Conservation (phyloP, 1,284 basidiomycete species). For the Malassezia cuniculi region DNA sequence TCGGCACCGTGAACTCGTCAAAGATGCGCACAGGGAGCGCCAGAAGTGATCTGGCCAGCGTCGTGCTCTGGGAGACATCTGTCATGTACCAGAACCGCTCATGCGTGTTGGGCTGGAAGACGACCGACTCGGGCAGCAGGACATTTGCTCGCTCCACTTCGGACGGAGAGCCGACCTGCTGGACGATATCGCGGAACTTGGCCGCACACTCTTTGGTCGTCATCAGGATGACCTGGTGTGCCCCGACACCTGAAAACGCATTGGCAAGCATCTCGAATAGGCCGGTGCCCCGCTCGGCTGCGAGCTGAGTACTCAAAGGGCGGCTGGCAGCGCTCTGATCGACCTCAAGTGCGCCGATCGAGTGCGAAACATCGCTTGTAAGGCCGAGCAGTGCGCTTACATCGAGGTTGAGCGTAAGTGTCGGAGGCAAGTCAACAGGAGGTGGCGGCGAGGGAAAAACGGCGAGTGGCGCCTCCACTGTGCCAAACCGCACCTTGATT, state of each 20-base stretch:
- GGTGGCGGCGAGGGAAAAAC: constrained; percentile 15
- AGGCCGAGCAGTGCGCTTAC: constrained; percentile 33
- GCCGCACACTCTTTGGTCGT: too few species aligned
- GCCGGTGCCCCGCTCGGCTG: constrained; percentile 17
- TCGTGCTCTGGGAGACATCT: too few species aligned
- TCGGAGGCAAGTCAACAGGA: constrained; percentile 13
- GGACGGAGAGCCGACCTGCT: too few species aligned
- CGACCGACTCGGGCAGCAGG: too few species aligned
- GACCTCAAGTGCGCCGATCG: constrained; percentile 16
- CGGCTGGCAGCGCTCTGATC: constrained; percentile 18
- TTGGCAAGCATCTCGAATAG: constrained; percentile 7
- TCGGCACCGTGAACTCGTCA: too few species aligned
- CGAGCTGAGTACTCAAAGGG: constrained; percentile 13
- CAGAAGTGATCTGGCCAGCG: too few species aligned
- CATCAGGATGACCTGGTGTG: constrained; percentile 10
- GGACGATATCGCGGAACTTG: too few species aligned
- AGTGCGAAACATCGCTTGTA: constrained; percentile 26
- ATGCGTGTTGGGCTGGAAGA: too few species aligned
- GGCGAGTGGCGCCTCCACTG: constrained; percentile 4
- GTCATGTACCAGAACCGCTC: too few species aligned
- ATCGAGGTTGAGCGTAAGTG: constrained; percentile 26
- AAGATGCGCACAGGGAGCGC: too few species aligned
- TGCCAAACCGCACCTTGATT: constrained; percentile 16
- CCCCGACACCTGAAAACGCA: constrained; percentile 6
- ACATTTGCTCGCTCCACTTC: too few species aligned